phyloP scores from a whole-genome alignment of 805 yeast species.

The Candida taoyuanica region DNA sequence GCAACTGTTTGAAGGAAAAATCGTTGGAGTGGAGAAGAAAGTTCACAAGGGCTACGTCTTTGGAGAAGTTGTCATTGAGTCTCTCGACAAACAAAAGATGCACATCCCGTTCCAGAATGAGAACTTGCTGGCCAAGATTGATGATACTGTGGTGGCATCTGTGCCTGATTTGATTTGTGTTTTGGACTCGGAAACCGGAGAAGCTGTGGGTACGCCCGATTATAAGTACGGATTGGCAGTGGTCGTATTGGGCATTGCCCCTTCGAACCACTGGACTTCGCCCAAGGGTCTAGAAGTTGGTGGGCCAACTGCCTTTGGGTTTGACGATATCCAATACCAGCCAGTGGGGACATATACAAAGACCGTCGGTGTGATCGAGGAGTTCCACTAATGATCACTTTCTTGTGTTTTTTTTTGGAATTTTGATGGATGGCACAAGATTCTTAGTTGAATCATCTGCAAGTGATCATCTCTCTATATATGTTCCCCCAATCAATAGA shows the following conservation, averaged over 20 bases:
- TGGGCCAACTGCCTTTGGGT: constrained; percentile 34
- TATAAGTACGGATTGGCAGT: constrained; percentile 42
- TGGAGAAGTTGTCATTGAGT: constrained; percentile 39
- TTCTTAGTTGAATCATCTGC: too few relatives aligned
- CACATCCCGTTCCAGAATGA: constrained; percentile 48
- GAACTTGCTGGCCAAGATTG: constrained; percentile 35
- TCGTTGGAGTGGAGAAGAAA: constrained; percentile 38
- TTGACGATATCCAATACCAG: constrained; percentile 31
- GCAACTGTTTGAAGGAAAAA: constrained; percentile 38
- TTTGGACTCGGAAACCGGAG: constrained; percentile 39
- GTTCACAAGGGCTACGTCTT: constrained; percentile 40
- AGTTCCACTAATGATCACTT: too few relatives aligned
- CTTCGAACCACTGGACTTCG: constrained; percentile 34
- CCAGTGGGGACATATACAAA: constrained; percentile 34
- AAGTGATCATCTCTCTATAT: too few relatives aligned
- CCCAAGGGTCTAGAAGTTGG: constrained; percentile 36
- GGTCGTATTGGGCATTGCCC: constrained; percentile 32
- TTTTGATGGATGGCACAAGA: too few relatives aligned
- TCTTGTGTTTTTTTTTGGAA: too few relatives aligned
- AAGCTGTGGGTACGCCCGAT: constrained; percentile 47
- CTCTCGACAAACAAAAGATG: constrained; percentile 16
- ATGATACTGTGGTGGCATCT: constrained; percentile 32
- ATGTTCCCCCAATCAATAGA: too few relatives aligned
- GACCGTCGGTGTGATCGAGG: constrained; percentile 38
- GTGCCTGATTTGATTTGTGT: constrained; percentile 46